These are phyloP conservation scores for Oryza meyeriana DNA, from an alignment of 176 grass and related monocot genomes.

Conservation along the genomic window DNA sequence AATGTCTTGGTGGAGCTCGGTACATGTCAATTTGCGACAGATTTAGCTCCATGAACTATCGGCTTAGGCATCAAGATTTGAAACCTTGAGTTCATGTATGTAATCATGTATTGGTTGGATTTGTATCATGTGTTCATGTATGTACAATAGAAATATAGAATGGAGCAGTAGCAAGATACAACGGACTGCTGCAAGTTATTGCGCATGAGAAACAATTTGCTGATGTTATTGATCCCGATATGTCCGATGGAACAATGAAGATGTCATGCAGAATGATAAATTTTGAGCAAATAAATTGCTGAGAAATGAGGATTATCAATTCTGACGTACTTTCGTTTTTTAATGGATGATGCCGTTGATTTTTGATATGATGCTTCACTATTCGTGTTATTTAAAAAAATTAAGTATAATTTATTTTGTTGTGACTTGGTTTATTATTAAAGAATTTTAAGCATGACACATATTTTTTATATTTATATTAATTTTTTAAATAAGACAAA, in stretches of 20 bases:
- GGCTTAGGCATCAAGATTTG: background rate
- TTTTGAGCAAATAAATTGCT: background rate
- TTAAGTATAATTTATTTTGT: too few relatives aligned
- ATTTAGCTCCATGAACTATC: background rate
- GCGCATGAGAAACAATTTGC: background rate
- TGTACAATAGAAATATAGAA: constrained; percentile 26
- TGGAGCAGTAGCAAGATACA: background rate
- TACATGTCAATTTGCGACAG: background rate
- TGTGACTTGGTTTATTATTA: too few relatives aligned
- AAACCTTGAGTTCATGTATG: background rate
- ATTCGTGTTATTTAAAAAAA: too few relatives aligned
- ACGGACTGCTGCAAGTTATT: constrained; percentile 26
- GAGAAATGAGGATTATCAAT: background rate
- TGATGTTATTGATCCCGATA: background rate
- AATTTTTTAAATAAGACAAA: too few relatives aligned
- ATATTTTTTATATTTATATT: too few relatives aligned
- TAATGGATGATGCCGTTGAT: too few relatives aligned
- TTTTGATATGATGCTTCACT: too few relatives aligned
- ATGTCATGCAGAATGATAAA: background rate
- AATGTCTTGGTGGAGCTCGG: background rate
- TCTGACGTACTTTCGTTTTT: background rate
- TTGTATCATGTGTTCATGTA: constrained; percentile 31
- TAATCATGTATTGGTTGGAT: background rate
- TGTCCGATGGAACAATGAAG: background rate
- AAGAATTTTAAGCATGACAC: too few relatives aligned